Conservation (phyloP, 2,329 filamentous ascomycete genomes). For the Colletotrichum sp. region DNA sequence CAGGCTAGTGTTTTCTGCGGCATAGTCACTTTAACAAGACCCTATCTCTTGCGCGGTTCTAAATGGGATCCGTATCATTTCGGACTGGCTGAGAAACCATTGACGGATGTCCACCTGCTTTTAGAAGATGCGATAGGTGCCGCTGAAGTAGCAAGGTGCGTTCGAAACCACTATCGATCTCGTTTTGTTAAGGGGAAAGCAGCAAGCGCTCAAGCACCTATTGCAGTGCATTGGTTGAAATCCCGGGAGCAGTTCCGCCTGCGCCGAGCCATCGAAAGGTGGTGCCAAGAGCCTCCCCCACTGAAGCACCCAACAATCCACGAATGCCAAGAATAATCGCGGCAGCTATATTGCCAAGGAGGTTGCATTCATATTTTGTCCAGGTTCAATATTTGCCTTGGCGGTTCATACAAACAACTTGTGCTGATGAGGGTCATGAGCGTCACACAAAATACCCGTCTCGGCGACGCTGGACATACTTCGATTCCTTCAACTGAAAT, state of each 20-base stretch:
- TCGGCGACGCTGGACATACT: too few species aligned
- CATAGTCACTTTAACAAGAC: background rate
- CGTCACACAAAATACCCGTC: too few species aligned
- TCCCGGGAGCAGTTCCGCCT: background rate
- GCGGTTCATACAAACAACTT: background rate
- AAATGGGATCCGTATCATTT: background rate
- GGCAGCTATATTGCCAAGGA: background rate
- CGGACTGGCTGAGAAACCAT: background rate
- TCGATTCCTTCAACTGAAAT: background rate
- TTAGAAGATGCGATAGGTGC: background rate
- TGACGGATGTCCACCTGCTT: background rate
- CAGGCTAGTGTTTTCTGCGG: background rate
- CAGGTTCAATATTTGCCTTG: background rate
- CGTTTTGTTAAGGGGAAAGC: background rate
- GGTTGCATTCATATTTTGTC: background rate
- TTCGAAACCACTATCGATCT: background rate
- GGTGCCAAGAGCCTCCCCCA: background rate
- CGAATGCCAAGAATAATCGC: background rate
- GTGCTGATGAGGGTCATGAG: background rate
- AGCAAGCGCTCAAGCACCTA: background rate
- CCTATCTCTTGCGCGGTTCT: background rate
- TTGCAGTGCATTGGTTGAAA: background rate
- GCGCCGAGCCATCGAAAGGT: background rate
- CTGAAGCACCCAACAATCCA: background rate
- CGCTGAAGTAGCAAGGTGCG: background rate